phyloP scores from a whole-genome alignment of 163 green algal species.

The Prototheca wickerhamii region DNA sequence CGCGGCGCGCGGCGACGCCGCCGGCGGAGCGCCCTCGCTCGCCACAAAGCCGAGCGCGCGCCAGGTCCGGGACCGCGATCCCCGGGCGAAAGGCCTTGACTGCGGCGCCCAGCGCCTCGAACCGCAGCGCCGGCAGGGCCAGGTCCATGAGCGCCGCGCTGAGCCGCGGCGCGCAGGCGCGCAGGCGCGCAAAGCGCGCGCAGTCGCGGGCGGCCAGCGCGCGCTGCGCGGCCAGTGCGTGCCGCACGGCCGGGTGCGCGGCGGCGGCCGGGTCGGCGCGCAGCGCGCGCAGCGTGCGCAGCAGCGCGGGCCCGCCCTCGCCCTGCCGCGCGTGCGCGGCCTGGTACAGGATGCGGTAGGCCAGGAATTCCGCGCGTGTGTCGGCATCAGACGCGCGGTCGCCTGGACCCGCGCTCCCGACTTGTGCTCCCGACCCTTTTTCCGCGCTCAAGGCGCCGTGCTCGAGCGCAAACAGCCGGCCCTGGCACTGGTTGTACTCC shows the following conservation, averaged over 20 bases:
- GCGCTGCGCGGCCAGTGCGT: constrained; percentile 47
- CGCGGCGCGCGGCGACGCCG: constrained; percentile 1
- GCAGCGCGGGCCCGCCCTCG: constrained; percentile 44
- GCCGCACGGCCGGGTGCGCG: constrained; percentile 34
- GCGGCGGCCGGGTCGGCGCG: constrained; percentile 13
- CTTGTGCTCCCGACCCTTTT: neutral
- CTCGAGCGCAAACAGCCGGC: constrained; percentile 61
- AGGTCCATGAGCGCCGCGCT: constrained; percentile 71
- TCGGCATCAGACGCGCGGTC: neutral
- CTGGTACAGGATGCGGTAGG: constrained; percentile 81
- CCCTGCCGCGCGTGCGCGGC: constrained; percentile 41
- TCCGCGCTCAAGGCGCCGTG: constrained; percentile 11
- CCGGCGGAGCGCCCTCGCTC: neutral
- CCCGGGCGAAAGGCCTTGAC: constrained; percentile 53
- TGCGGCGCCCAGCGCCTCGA: constrained; percentile 52
- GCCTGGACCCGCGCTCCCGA: neutral
- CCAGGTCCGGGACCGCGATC: constrained; percentile 54
- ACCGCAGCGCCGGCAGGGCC: constrained; percentile 42
- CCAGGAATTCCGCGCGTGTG: constrained; percentile 60
- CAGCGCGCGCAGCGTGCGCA: constrained; percentile 43
- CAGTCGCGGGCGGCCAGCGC: constrained; percentile 38
- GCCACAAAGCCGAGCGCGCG: constrained; percentile 59
- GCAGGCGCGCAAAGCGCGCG: constrained; percentile 71
- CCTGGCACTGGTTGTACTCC: constrained; percentile 90
- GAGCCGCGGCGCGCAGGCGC: constrained; percentile 57